A percentile compares a stretch with the other conserved stretches of the same genome.
phyloP scores from a whole-genome alignment of 106 monocot genomes.

The Alisma plantagoaquatica region DNA sequence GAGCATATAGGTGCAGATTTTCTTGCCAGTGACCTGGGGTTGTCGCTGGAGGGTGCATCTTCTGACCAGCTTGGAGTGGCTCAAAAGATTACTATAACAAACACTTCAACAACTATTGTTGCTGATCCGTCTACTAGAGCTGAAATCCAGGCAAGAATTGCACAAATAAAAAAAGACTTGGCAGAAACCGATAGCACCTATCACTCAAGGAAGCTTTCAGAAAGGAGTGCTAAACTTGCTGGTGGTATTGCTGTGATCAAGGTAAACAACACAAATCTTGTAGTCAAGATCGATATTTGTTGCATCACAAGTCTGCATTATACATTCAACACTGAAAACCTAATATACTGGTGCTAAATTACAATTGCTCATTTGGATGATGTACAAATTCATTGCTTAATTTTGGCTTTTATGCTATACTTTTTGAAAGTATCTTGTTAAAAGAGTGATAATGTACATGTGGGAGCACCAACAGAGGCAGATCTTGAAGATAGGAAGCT shows the following conservation, averaged over 20 bases:
- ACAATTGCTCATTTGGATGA: neutral
- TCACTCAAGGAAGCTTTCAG: constrained; percentile 52
- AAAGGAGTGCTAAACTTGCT: constrained; percentile 81
- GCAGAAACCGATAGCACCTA: constrained; percentile 42
- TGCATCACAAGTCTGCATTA: neutral
- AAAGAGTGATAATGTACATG: constrained; percentile 32
- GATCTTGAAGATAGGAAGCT: constrained; percentile 94
- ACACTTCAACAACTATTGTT: constrained; percentile 71
- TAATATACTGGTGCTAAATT: neutral
- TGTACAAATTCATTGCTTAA: neutral
- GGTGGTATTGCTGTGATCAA: constrained; percentile 90
- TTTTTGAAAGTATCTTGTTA: neutral
- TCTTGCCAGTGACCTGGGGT: constrained; percentile 77
- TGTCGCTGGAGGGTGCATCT: constrained; percentile 50
- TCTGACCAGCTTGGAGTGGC: constrained; percentile 88
- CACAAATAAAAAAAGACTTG: constrained; percentile 81
- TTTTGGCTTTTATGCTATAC: neutral
- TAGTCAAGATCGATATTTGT: too few species aligned
- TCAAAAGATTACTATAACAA: constrained; percentile 66
- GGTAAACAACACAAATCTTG: constrained; percentile 21
- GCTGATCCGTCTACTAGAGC: constrained; percentile 56
- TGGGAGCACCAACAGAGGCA: constrained; percentile 82
- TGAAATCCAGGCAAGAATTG: constrained; percentile 87
- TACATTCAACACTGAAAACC: neutral
- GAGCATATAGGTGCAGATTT: constrained; percentile 73